These are phyloP conservation scores for Cladosporium cucumerinum DNA, from an alignment of 2,329 filamentous ascomycete genomes.

Conservation along the genomic window DNA sequence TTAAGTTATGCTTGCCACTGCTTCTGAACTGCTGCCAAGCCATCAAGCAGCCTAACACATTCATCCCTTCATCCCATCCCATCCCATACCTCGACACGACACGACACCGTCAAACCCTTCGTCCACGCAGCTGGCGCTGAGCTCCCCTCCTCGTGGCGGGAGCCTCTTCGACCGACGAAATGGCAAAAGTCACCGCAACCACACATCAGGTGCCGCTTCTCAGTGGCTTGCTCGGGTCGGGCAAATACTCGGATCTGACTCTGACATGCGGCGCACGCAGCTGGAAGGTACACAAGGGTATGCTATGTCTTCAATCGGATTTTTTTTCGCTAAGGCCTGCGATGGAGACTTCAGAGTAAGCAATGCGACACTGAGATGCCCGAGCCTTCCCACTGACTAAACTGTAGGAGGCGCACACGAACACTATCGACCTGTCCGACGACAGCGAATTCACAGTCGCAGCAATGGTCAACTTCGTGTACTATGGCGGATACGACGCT, in stretches of 20 bases:
- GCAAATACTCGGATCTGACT: constrained; percentile 25
- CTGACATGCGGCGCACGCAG: constrained; percentile 22
- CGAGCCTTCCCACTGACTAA: not conserved
- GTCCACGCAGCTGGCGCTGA: not conserved
- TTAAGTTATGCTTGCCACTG: not conserved
- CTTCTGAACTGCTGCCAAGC: not conserved
- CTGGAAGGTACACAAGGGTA: constrained; percentile 25
- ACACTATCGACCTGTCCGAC: constrained; percentile 13
- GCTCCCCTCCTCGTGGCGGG: not conserved
- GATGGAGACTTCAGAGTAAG: constrained; percentile 17
- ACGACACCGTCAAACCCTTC: not conserved
- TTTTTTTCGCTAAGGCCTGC: constrained; percentile 25
- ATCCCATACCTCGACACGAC: not conserved
- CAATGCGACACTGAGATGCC: not conserved
- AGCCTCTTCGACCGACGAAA: not conserved
- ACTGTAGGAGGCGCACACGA: not conserved
- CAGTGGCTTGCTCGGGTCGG: not conserved
- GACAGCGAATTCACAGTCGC: constrained; percentile 14
- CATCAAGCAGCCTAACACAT: not conserved
- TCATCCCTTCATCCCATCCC: not conserved
- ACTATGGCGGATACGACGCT: constrained; percentile 7
- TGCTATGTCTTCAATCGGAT: constrained; percentile 26
- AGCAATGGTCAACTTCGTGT: constrained; percentile 15
- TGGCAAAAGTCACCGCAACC: not conserved
- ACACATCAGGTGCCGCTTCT: not conserved